These are phyloP conservation scores for Aspergillus sclerotioniger DNA, from an alignment of 495 filamentous ascomycete species.

Conservation along the genomic window DNA sequence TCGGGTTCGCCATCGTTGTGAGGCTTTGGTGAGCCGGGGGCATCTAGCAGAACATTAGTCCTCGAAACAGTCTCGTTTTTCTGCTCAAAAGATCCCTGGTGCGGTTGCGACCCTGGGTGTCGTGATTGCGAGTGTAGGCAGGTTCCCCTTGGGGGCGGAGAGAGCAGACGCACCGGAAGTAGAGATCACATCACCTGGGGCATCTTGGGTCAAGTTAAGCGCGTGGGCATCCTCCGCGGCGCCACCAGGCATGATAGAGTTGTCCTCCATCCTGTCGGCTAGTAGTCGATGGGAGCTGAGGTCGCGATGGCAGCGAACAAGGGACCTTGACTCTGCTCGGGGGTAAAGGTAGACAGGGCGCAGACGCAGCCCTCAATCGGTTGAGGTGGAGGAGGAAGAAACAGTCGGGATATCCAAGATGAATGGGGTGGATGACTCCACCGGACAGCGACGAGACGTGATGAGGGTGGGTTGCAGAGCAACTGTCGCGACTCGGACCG, in stretches of 20 bases:
- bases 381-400: not conserved
- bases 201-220: conserved; percentile 27
- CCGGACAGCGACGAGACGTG: conserved; percentile 3
- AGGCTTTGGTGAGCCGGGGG: conserved; percentile 70
- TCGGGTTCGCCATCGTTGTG: conserved; percentile 63
- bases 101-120: conserved; percentile 32
- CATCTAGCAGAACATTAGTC: conserved; percentile 84
- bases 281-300: conserved; percentile 23
- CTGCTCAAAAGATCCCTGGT: conserved; percentile 30
- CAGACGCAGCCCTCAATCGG: conserved; percentile 14
- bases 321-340: conserved; percentile 28
- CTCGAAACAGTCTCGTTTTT: conserved; percentile 21
- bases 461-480: conserved; percentile 3
- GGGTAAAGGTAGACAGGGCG: conserved; percentile 11
- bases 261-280: conserved; percentile 39
- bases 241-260: conserved; percentile 23
- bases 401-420: conserved; percentile 12
- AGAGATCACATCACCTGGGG: conserved; percentile 27
- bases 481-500: conserved; percentile 19
- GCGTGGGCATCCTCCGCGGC: conserved; percentile 32
- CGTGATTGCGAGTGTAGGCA: conserved; percentile 23
- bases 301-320: conserved; percentile 37
- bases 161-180: conserved; percentile 32
- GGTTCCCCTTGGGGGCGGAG: conserved; percentile 10
- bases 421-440: conserved; percentile 4